These are phyloP conservation scores for Pezicula rhizophila DNA, from an alignment of 2,329 filamentous ascomycete genomes.

Conservation along the genomic window DNA sequence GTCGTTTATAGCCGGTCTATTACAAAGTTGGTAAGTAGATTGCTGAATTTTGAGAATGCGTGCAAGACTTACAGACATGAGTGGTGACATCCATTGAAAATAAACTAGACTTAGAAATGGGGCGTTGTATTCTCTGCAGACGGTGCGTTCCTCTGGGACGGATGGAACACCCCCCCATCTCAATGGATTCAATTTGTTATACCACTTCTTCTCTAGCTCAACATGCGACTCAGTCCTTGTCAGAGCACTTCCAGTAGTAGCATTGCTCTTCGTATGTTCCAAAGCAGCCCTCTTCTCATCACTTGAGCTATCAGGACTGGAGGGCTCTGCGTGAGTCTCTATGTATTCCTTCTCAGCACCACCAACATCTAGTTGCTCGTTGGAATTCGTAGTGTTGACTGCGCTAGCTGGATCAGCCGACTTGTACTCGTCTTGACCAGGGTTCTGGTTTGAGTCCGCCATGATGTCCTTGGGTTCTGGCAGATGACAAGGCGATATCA, in stretches of 20 bases:
- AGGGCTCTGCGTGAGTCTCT: conserved; percentile 11
- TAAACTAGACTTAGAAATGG: conserved; percentile 68
- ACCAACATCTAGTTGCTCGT: conserved; percentile 11
- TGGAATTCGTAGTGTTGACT: conserved; percentile 9
- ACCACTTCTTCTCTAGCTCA: conserved; percentile 47
- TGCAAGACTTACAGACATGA: conserved; percentile 64
- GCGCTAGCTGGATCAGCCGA: conserved; percentile 9
- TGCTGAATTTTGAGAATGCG: neutral
- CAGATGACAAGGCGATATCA: neutral
- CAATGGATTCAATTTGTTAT: conserved; percentile 55
- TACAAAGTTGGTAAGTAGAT: conserved; percentile 7
- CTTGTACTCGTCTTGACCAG: conserved; percentile 1
- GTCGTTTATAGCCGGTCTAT: conserved; percentile 76
- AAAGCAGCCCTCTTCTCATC: conserved; percentile 28
- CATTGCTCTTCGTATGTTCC: conserved; percentile 43
- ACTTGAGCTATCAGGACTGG: conserved; percentile 13
- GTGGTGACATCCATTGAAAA: conserved; percentile 84
- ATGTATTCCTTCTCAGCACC: conserved; percentile 22
- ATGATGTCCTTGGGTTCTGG: neutral
- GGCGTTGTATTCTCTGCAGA: conserved; percentile 67
- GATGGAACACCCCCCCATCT: conserved; percentile 51
- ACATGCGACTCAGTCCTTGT: conserved; percentile 34
- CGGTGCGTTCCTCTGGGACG: conserved; percentile 44
- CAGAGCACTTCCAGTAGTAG: conserved; percentile 45
- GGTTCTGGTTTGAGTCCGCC: neutral